Evolutionary conservation across 129 eudicot genomes (phyloP).

Genomic region (Deinandra increscens): DNA sequence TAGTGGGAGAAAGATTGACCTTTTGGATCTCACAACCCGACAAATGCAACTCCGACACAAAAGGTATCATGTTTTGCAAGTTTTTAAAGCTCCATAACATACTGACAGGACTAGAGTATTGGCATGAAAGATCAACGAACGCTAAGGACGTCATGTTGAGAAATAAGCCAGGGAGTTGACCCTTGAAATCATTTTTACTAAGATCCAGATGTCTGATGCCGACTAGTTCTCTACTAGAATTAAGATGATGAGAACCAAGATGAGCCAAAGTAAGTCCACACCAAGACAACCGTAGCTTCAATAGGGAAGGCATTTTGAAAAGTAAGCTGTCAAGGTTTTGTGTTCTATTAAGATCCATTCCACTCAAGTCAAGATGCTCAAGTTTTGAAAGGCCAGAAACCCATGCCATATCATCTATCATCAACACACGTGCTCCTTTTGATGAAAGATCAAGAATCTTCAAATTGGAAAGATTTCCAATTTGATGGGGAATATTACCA

Average conservation of each 20-base stretch:
- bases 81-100: neutral
- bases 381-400: constrained; percentile 6
- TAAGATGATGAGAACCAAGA: constrained; percentile 19
- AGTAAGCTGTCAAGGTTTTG: neutral
- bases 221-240: constrained; percentile 15
- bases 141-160: neutral
- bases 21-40: neutral
- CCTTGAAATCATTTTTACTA: neutral
- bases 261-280: constrained; percentile 5
- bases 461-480: constrained; percentile 36
- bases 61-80: constrained; percentile 4
- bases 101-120: neutral
- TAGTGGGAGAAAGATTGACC: neutral
- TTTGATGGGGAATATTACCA: constrained; percentile 25
- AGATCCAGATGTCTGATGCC: constrained; percentile 24
- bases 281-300: neutral
- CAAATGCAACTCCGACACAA: neutral
- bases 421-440: neutral
- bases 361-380: constrained; percentile 15
- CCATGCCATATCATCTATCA: constrained; percentile 10
- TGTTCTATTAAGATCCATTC: neutral
- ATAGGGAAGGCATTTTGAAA: neutral
- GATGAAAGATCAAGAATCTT: constrained; percentile 24
- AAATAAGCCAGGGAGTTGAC: neutral
- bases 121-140: neutral